phyloP scores from a whole-genome alignment of 2,329 filamentous ascomycete genomes.

The Fusarium palustre region DNA sequence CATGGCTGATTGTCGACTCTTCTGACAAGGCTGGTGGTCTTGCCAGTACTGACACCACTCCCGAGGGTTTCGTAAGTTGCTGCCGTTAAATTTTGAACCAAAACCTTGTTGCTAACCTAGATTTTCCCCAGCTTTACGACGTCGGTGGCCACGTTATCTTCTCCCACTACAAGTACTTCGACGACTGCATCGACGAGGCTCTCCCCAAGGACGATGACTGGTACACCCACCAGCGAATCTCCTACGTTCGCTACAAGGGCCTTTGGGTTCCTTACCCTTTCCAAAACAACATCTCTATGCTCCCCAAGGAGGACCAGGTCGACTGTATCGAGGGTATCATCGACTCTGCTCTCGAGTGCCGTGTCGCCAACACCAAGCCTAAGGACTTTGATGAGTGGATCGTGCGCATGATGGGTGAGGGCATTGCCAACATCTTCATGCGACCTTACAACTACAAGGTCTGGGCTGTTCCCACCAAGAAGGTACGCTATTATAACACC shows the following conservation, averaged over 20 bases:
- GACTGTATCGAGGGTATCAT: conserved; percentile 95
- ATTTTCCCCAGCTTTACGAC: conserved; percentile 82
- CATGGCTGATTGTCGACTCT: conserved; percentile 95
- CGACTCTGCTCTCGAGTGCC: conserved; percentile 88
- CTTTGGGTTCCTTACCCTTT: conserved; percentile 99
- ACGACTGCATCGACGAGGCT: conserved; percentile 97
- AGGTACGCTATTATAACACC: conserved; percentile 67
- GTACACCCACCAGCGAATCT: conserved; percentile 98
- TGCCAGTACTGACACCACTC: conserved; percentile 92
- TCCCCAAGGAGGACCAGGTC: conserved; percentile 97
- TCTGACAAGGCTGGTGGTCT: conserved; percentile 94
- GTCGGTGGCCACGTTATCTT: conserved; percentile 99
- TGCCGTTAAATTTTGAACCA: conserved; percentile 12
- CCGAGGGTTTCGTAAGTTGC: conserved; percentile 92
- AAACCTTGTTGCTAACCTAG: conserved; percentile 33
- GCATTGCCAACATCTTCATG: conserved; percentile 97
- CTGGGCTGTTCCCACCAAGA: conserved; percentile 97
- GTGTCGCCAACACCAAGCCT: conserved; percentile 90
- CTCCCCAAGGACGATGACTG: conserved; percentile 94
- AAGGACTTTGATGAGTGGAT: conserved; percentile 99
- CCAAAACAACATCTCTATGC: conserved; percentile 99
- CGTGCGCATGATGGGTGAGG: conserved; percentile 87
- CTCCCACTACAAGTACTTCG: conserved; percentile 99
- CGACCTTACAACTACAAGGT: conserved; percentile 99
- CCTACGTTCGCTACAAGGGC: conserved; percentile 96